phyloP scores from a whole-genome alignment of 108 stramenopile species.

The Aurantiochytrium sp. region DNA sequence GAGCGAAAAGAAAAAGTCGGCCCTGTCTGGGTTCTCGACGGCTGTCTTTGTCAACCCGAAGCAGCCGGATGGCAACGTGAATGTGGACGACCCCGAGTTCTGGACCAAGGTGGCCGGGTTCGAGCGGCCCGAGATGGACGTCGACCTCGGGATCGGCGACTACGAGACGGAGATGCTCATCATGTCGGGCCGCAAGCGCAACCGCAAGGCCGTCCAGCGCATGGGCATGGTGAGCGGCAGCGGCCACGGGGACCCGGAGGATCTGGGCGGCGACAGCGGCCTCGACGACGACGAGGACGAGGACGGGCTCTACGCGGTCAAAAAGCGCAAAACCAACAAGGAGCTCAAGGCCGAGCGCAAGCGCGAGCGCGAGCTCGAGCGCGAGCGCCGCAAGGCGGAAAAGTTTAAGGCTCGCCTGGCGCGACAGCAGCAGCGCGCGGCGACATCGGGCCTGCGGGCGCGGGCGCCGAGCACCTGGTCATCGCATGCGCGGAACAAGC shows the following conservation, averaged over 20 bases:
- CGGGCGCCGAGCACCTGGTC: not conserved
- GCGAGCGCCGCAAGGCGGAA: not conserved
- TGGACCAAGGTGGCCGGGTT: constrained; percentile 36
- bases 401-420: not conserved
- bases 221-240: constrained; percentile 8
- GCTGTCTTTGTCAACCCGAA: constrained; percentile 10
- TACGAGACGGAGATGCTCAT: not conserved
- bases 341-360: not conserved
- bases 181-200: not conserved
- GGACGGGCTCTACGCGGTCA: not conserved
- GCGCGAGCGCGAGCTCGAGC: not conserved
- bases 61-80: not conserved
- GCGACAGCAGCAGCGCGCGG: not conserved
- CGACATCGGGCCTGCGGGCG: not conserved
- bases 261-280: not conserved
- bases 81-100: constrained; percentile 32
- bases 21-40: not conserved
- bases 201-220: not conserved
- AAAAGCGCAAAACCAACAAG: not conserved
- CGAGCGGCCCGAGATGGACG: not conserved
- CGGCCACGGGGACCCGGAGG: not conserved
- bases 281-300: not conserved
- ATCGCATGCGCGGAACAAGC: not conserved
- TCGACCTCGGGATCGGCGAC: not conserved
- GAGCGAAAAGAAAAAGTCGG: not conserved